A percentile compares a stretch with the other conserved stretches of the same genome.
These are phyloP conservation scores for Hypsizygus marmoreus DNA, from an alignment of 768 basidiomycete species.

Conservation along the genomic window DNA sequence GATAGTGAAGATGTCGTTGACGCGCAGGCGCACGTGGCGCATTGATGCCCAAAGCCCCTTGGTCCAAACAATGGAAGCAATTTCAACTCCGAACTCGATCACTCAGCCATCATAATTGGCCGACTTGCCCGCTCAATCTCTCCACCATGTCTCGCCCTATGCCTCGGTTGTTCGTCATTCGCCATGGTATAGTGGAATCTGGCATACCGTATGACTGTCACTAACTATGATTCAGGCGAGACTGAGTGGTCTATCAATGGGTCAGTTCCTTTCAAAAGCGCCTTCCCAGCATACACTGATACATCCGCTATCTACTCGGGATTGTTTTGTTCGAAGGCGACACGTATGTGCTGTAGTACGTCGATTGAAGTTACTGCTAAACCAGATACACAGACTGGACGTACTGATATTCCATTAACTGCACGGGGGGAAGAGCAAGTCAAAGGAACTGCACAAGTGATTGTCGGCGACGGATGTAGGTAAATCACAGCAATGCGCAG, in stretches of 20 bases:
- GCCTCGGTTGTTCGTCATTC: constrained; percentile 78
- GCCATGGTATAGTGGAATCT: no score
- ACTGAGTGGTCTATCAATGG: constrained; percentile 95
- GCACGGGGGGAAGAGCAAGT: constrained; percentile 72
- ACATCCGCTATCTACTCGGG: background rate
- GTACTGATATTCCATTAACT: constrained; percentile 87
- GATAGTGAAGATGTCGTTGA: no score
- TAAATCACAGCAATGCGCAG: constrained; percentile 14
- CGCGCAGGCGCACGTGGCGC: constrained; percentile 5
- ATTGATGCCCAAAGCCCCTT: background rate
- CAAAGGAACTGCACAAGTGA: constrained; percentile 55
- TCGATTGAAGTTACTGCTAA: background rate
- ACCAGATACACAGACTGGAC: constrained; percentile 65
- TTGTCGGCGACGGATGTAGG: constrained; percentile 82
- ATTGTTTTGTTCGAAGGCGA: constrained; percentile 42
- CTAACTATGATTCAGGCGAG: constrained; percentile 55
- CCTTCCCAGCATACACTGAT: background rate
- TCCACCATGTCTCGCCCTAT: constrained; percentile 48
- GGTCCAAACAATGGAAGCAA: no score
- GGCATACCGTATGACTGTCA: background rate
- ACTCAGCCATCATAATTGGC: background rate
- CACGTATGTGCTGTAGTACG: constrained; percentile 47
- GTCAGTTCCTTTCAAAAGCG: constrained; percentile 49
- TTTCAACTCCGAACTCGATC: background rate
- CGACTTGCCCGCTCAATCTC: background rate